Conservation (phyloP, 257 asterid genomes). For the Cruciata laevipes region DNA sequence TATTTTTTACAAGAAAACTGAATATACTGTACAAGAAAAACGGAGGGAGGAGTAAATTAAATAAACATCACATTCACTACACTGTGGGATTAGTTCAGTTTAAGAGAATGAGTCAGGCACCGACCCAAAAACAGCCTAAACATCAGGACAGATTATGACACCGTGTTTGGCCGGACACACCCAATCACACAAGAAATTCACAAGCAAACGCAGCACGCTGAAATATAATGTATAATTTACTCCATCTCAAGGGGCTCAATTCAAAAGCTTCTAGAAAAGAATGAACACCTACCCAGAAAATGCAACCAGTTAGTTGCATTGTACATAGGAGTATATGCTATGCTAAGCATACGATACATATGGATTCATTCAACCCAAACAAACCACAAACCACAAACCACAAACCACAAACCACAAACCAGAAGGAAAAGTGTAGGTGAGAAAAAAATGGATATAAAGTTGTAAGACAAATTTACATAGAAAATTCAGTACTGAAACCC, state of each 20-base stretch:
- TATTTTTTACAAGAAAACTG: too few species aligned
- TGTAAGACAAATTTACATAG: slow-evolving; percentile 18
- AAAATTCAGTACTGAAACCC: neutral
- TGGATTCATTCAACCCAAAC: neutral
- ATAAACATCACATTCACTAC: too few species aligned
- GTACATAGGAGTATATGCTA: slow-evolving; percentile 8
- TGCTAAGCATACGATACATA: slow-evolving; percentile 3
- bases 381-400: neutral
- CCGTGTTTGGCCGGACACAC: neutral
- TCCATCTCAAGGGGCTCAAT: slow-evolving; percentile 3
- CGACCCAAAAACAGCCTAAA: slow-evolving; percentile 1
- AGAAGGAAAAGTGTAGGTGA: neutral
- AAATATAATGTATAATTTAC: too few species aligned
- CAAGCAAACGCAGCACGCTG: too few species aligned
- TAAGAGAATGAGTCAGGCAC: neutral
- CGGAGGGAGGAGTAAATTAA: too few species aligned
- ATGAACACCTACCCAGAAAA: neutral
- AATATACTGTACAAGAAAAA: too few species aligned
- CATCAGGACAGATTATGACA: neutral
- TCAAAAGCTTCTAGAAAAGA: slow-evolving; percentile 6
- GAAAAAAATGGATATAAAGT: neutral
- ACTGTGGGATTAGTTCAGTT: neutral
- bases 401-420: neutral
- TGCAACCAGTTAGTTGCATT: slow-evolving; percentile 12
- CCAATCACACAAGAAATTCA: neutral